These are phyloP conservation scores for Suillus decipiens DNA, from an alignment of 768 basidiomycete genomes.

Conservation along the genomic window DNA sequence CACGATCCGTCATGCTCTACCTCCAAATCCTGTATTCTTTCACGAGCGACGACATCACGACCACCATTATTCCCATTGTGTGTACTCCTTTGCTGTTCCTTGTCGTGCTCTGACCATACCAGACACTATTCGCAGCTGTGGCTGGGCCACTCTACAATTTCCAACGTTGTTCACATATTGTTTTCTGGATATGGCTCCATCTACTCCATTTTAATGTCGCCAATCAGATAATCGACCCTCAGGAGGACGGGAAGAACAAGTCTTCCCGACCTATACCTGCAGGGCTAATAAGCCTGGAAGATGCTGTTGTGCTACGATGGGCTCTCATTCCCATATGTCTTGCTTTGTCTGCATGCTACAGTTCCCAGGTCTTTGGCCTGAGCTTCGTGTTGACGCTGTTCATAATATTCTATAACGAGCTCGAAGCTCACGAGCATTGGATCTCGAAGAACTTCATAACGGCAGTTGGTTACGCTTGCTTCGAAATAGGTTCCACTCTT, in stretches of 20 bases:
- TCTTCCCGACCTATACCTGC: constrained; percentile 47
- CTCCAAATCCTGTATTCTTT: constrained; percentile 41
- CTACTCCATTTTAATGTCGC: constrained; percentile 45
- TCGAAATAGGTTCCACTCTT: constrained; percentile 36
- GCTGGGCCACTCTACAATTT: constrained; percentile 32
- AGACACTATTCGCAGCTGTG: constrained; percentile 37
- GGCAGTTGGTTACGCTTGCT: constrained; percentile 33
- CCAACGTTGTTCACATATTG: constrained; percentile 24
- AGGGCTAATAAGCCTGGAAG: constrained; percentile 38
- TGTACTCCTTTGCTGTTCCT: constrained; percentile 16
- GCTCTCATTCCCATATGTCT: constrained; percentile 37
- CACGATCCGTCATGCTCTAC: constrained; percentile 8
- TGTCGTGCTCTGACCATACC: background rate
- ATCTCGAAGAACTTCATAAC: constrained; percentile 32
- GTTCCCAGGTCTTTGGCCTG: constrained; percentile 31
- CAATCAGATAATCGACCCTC: constrained; percentile 43
- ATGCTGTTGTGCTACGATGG: constrained; percentile 41
- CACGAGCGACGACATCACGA: constrained; percentile 48
- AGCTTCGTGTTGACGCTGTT: constrained; percentile 31
- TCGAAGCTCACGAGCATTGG: constrained; percentile 29
- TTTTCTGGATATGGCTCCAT: constrained; percentile 48
- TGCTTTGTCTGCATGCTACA: constrained; percentile 34
- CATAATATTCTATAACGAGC: constrained; percentile 43
- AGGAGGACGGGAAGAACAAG: constrained; percentile 48
- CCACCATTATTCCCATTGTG: constrained; percentile 49